Conservation (phyloP, 2,329 filamentous ascomycete species). For the Fusarium chaquense region DNA sequence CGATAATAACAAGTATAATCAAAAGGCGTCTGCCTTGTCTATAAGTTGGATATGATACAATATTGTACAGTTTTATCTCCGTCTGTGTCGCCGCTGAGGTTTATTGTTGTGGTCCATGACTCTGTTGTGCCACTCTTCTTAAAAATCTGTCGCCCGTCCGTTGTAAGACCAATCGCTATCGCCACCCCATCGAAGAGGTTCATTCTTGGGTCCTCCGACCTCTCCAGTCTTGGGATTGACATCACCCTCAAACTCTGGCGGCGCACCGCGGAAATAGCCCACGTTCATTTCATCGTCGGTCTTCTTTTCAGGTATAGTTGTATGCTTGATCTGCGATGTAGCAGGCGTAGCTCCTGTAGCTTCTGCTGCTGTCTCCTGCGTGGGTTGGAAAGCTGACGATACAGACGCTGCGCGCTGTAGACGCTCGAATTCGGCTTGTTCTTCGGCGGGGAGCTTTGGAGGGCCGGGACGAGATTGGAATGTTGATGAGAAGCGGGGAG, state of each 20-base stretch:
- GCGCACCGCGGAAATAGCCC: constrained; percentile 78
- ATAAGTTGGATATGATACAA: constrained; percentile 37
- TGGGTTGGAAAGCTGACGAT: constrained; percentile 57
- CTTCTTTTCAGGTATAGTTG: constrained; percentile 36
- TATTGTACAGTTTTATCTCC: constrained; percentile 12
- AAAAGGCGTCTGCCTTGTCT: constrained; percentile 23
- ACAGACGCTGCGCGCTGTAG: constrained; percentile 75
- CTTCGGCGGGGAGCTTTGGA: constrained; percentile 85
- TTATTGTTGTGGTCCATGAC: neutral
- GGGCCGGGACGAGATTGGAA: constrained; percentile 74
- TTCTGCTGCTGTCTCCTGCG: constrained; percentile 18
- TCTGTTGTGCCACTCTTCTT: neutral
- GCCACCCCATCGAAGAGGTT: constrained; percentile 88
- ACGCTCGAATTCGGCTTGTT: constrained; percentile 90
- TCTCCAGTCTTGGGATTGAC: constrained; percentile 94
- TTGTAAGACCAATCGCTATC: constrained; percentile 90
- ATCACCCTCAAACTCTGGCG: constrained; percentile 94
- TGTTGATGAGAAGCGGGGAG: constrained; percentile 53
- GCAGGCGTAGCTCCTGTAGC: constrained; percentile 41
- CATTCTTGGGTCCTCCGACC: constrained; percentile 96
- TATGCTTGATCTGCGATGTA: constrained; percentile 38
- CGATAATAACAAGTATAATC: constrained; percentile 39
- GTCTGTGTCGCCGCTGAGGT: neutral
- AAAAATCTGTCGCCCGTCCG: constrained; percentile 93
- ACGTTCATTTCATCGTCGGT: constrained; percentile 64